Base-by-base conservation (phyloP, 2,329 filamentous ascomycete genomes). In the Stenocarpella maydis region DNA sequence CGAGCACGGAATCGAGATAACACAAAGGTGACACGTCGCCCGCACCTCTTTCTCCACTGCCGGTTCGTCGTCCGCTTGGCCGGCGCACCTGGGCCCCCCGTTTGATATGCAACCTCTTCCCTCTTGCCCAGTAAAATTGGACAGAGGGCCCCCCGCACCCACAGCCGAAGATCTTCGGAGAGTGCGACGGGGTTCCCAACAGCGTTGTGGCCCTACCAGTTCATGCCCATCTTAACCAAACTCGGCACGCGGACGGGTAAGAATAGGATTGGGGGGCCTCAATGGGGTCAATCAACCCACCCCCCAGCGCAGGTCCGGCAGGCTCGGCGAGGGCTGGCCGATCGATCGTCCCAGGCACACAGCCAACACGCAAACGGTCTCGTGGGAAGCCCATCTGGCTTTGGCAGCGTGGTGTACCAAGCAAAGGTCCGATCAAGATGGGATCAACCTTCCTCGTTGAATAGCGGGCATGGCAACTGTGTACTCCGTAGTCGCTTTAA, bases 21-120 rank as follows among this genome's bases (percentile, higher is more conserved):
- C n/a, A n/a, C n/a, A 61, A 61, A 61, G 41, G 41, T 61, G 58
- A 61, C 58, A 61, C 26, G 58, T 61, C 58, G 58, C 58, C 34
- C 34, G 26, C 55, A n/a, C 55, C 55, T 24, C 17, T 4, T 34
- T 21, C 41, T 61, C 55, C 55, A 47, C 55, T 19, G 31, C 31
- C 26, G 39, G 5, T 47, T 45, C 39, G 39, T 37, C 39, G 24
- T 60, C 39, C 19, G 53, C 53, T 41, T 58, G 53, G 34, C 53
- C 58, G 34, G 34, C 34, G 9, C 4, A 34, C 31, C 31, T 4
- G 6, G 2, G 12, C 34, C 34, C 53, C 47, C 53, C 53, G 24
- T 58, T 28, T 41, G 34, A 58, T 41, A 15, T 37, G 34, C 34
- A 8, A 9, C 9, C 9, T 37, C 6, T 37, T 8, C 34, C 6